Percentiles rank a stretch among this genome's conserved stretches.
These are phyloP conservation scores for Russula emetica DNA, from an alignment of 768 basidiomycete species.

Conservation along the genomic window DNA sequence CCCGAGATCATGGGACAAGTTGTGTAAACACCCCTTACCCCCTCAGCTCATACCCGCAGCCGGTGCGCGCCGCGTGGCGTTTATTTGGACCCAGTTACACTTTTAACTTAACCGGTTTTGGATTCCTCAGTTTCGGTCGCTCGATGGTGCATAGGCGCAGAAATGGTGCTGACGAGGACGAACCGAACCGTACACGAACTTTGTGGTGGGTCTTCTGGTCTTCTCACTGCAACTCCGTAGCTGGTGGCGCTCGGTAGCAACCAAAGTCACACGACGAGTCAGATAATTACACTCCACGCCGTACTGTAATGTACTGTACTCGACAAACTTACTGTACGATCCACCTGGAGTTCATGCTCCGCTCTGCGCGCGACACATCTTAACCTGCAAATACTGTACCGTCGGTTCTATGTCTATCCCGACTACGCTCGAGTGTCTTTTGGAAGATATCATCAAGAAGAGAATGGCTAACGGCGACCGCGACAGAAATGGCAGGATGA, in stretches of 20 bases:
- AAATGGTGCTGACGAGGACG: slow-evolving; percentile 25
- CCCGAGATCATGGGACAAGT: slow-evolving; percentile 33
- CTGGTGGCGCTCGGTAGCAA: background rate
- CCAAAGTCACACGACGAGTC: background rate
- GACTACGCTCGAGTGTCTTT: slow-evolving; percentile 1
- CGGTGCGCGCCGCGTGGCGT: background rate
- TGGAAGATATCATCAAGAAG: slow-evolving; percentile 3
- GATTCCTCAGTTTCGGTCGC: slow-evolving; percentile 29
- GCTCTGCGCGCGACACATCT: slow-evolving; percentile 11
- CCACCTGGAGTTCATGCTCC: slow-evolving; percentile 20
- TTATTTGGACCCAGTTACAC: background rate
- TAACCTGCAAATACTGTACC: slow-evolving; percentile 16
- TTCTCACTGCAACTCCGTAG: background rate
- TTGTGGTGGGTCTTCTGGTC: slow-evolving; percentile 28
- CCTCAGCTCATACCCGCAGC: no score
- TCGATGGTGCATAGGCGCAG: slow-evolving; percentile 24
- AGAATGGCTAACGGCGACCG: slow-evolving; percentile 1
- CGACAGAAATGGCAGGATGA: slow-evolving; percentile 16
- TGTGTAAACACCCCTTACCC: slow-evolving; percentile 9
- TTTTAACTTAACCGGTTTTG: slow-evolving; percentile 30
- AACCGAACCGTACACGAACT: slow-evolving; percentile 29
- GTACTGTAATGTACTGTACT: background rate
- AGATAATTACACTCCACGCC: slow-evolving; percentile 9
- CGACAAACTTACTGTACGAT: slow-evolving; percentile 1
- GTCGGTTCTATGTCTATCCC: slow-evolving; percentile 11